phyloP scores from a whole-genome alignment of 371 early-diverging fungal species.

The Haplosporangium sp. region DNA sequence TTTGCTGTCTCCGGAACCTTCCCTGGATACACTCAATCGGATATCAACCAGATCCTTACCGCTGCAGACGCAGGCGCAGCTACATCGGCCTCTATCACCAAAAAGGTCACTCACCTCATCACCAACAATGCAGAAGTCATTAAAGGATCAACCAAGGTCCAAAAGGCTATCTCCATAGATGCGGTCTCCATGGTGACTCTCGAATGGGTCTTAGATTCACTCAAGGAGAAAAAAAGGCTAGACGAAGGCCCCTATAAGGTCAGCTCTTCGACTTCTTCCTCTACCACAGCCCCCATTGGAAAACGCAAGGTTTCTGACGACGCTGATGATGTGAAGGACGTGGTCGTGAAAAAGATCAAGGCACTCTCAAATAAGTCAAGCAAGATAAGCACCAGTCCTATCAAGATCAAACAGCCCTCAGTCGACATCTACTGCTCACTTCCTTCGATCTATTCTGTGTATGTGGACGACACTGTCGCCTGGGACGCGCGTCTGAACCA shows the following conservation, averaged over 20 bases:
- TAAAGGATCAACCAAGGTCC: conserved; percentile 37
- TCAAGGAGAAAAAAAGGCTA: conserved; percentile 35
- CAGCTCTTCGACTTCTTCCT: not conserved
- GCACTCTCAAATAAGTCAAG: conserved; percentile 33
- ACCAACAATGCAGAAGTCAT: conserved; percentile 38
- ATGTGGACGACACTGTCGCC: conserved; percentile 52
- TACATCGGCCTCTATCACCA: conserved; percentile 18
- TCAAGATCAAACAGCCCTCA: conserved; percentile 55
- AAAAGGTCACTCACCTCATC: conserved; percentile 53
- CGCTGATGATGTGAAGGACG: conserved; percentile 19
- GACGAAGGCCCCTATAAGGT: conserved; percentile 27
- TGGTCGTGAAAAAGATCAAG: conserved; percentile 46
- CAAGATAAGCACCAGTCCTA: conserved; percentile 32
- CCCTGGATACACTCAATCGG: conserved; percentile 10
- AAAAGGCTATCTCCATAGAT: conserved; percentile 23
- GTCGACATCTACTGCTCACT: conserved; percentile 46
- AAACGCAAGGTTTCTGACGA: conserved; percentile 48
- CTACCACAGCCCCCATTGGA: conserved; percentile 10
- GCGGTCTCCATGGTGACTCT: conserved; percentile 44
- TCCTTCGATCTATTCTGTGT: conserved; percentile 37
- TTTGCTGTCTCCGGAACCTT: conserved; percentile 28
- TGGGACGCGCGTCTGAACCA: conserved; percentile 73
- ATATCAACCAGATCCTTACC: conserved; percentile 10
- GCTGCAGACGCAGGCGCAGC: conserved; percentile 17
- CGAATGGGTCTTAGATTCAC: conserved; percentile 57